phyloP scores from a whole-genome alignment of 2,329 filamentous ascomycete species.

The Endoconidiophora laricicola region DNA sequence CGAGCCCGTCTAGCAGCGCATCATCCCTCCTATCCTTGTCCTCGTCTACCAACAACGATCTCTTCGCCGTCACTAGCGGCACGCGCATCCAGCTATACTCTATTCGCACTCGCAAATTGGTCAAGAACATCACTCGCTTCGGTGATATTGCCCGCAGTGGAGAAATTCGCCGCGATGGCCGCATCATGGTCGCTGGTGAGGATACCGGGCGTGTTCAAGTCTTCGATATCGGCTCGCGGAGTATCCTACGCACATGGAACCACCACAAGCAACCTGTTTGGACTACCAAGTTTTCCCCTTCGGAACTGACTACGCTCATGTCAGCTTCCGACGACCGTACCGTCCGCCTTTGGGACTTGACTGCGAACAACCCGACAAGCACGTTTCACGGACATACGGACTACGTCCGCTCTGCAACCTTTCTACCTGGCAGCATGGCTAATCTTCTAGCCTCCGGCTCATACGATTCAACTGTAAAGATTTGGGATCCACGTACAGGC shows the following conservation, averaged over 20 bases:
- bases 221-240: conserved; percentile 75
- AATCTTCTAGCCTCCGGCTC: conserved; percentile 75
- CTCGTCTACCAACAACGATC: conserved; percentile 37
- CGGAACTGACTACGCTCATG: conserved; percentile 72
- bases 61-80: conserved; percentile 89
- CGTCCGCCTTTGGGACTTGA: conserved; percentile 85
- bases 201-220: conserved; percentile 87
- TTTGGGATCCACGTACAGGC: conserved; percentile 79
- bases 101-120: conserved; percentile 71
- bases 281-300: conserved; percentile 79
- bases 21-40: conserved; percentile 27
- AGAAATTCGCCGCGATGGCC: conserved; percentile 74
- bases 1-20: conserved; percentile 28
- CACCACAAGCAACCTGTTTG: conserved; percentile 90
- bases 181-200: conserved; percentile 79
- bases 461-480: conserved; percentile 82
- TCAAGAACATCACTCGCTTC: conserved; percentile 91
- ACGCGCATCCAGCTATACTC: conserved; percentile 89
- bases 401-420: conserved; percentile 77
- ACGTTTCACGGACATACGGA: conserved; percentile 79
- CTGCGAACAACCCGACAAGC: conserved; percentile 56
- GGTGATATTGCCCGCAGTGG: conserved; percentile 80
- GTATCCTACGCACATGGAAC: conserved; percentile 89
- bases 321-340: conserved; percentile 86
- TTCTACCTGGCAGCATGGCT: conserved; percentile 59